Conservation (phyloP, 768 basidiomycete genomes). For the Dendrothele bispora region DNA sequence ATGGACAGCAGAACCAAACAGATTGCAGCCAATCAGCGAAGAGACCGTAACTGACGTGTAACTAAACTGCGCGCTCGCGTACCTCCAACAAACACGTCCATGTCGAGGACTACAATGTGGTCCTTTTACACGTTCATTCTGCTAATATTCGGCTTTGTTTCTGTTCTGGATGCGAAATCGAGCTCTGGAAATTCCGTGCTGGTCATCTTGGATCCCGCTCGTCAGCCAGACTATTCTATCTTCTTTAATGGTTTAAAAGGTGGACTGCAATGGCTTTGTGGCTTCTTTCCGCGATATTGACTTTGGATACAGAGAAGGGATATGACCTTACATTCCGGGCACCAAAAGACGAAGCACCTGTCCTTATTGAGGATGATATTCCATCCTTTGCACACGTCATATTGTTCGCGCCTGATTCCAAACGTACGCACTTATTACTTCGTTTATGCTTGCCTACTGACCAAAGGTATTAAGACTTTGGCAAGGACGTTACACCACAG, state of each 20-base stretch:
- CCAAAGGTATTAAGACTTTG: conserved; percentile 46
- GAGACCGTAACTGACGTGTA: no score
- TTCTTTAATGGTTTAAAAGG: conserved; percentile 83
- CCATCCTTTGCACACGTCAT: conserved; percentile 84
- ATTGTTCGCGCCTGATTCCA: conserved; percentile 81
- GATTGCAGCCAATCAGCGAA: no score
- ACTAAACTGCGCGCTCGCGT: background rate
- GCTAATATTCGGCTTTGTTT: conserved; percentile 28
- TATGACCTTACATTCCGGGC: conserved; percentile 86
- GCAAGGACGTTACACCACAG: conserved; percentile 80
- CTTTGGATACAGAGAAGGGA: conserved; percentile 58
- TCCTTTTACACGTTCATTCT: conserved; percentile 34
- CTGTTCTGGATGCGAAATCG: conserved; percentile 56
- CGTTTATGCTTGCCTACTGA: conserved; percentile 4
- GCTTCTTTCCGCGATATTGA: background rate
- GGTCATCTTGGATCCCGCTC: conserved; percentile 74
- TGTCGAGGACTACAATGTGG: conserved; percentile 33
- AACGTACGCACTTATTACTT: conserved; percentile 49
- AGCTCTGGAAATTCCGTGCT: conserved; percentile 82
- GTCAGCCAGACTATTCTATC: conserved; percentile 73
- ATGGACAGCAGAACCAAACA: no score
- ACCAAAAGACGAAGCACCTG: conserved; percentile 72
- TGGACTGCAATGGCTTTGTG: conserved; percentile 29
- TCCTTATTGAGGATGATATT: conserved; percentile 67
- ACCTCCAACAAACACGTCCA: conserved; percentile 4